Conservation (phyloP, 1,284 basidiomycete genomes). For the Irpex sp. region DNA sequence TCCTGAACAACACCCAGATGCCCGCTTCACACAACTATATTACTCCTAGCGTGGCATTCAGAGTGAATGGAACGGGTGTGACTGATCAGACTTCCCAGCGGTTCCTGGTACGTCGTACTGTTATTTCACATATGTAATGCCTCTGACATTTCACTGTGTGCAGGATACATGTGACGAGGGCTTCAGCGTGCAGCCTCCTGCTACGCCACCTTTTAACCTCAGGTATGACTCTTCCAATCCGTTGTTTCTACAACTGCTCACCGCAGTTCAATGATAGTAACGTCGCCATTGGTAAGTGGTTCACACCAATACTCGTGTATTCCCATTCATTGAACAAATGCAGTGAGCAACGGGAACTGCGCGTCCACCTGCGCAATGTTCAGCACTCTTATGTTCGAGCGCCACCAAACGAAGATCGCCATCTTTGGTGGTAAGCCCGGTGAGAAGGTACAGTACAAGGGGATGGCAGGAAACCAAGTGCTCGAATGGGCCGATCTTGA, state of each 20-base stretch:
- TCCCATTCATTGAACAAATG: not conserved
- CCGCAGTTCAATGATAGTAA: slow-evolving; percentile 30
- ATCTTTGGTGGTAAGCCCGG: slow-evolving; percentile 58
- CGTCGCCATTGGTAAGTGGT: slow-evolving; percentile 42
- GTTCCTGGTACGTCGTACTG: slow-evolving; percentile 38
- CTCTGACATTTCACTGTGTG: not conserved
- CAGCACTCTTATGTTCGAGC: slow-evolving; percentile 56
- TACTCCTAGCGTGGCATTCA: slow-evolving; percentile 37
- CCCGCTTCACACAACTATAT: slow-evolving; percentile 44
- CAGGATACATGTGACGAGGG: slow-evolving; percentile 29
- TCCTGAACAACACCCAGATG: slow-evolving; percentile 47
- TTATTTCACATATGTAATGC: not conserved
- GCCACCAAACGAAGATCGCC: slow-evolving; percentile 48
- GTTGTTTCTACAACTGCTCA: not conserved
- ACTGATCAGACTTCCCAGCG: slow-evolving; percentile 51
- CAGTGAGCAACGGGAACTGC: slow-evolving; percentile 45
- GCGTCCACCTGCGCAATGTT: slow-evolving; percentile 66
- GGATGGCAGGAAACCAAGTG: slow-evolving; percentile 64
- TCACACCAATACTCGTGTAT: too few species aligned
- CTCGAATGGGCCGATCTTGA: slow-evolving; percentile 59
- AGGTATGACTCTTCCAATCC: slow-evolving; percentile 29
- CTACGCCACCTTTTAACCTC: slow-evolving; percentile 46
- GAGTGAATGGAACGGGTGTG: slow-evolving; percentile 38
- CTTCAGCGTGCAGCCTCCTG: slow-evolving; percentile 42
- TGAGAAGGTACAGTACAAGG: slow-evolving; percentile 50